Conservation (phyloP, 1,284 basidiomycete genomes). For the Puccinia horiana region DNA sequence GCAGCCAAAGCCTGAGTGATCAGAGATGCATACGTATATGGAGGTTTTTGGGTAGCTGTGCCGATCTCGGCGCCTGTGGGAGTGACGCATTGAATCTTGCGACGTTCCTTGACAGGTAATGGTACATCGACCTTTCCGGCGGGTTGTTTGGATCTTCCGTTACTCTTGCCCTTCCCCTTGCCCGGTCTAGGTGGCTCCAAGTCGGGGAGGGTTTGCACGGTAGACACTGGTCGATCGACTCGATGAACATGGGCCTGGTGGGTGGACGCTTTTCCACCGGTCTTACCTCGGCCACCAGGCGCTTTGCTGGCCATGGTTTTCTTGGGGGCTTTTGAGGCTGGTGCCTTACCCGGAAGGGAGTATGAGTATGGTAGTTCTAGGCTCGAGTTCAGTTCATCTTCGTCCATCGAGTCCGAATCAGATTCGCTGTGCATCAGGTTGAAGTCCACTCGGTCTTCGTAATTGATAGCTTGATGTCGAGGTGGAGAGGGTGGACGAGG, state of each 20-base stretch:
- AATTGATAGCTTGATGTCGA: neutral
- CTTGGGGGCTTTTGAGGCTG: constrained; percentile 41
- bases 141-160: constrained; percentile 8
- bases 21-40: constrained; percentile 43
- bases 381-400: constrained; percentile 29
- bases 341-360: neutral
- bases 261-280: constrained; percentile 11
- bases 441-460: constrained; percentile 1
- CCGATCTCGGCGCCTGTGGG: constrained; percentile 44
- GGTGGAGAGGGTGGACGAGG: constrained; percentile 43
- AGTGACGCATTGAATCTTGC: constrained; percentile 18
- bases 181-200: neutral
- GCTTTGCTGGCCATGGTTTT: constrained; percentile 28
- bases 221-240: neutral
- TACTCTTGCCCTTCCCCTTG: constrained; percentile 25
- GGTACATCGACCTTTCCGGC: neutral
- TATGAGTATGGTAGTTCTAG: constrained; percentile 20
- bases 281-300: constrained; percentile 3
- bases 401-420: constrained; percentile 35
- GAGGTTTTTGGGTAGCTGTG: constrained; percentile 37
- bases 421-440: constrained; percentile 26
- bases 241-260: neutral
- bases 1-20: constrained; percentile 44
- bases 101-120: constrained; percentile 25
- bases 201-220: neutral